Percentiles rank a stretch among this genome's conserved stretches.
phyloP scores from a whole-genome alignment of 306 rosid genomes.

The Castanea mollissima region DNA sequence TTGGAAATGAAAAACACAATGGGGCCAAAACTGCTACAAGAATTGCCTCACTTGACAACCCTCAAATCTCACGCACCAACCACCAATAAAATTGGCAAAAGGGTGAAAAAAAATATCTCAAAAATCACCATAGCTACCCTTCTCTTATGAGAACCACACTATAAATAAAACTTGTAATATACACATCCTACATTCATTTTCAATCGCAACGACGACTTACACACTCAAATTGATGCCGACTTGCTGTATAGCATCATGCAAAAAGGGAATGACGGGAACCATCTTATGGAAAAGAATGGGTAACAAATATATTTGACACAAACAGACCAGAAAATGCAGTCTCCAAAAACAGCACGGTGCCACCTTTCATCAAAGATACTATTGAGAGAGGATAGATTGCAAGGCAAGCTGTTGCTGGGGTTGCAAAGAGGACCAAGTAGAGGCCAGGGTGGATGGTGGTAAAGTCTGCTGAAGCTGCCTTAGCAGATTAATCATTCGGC shows the following conservation, averaged over 20 bases:
- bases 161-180: constrained; percentile 49
- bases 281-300: constrained; percentile 77
- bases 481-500: constrained; percentile 79
- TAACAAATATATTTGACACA: constrained; percentile 50
- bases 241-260: constrained; percentile 51
- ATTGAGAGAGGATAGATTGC: constrained; percentile 83
- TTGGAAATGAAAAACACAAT: constrained; percentile 3
- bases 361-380: constrained; percentile 38
- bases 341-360: constrained; percentile 32
- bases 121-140: constrained; percentile 39
- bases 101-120: constrained; percentile 31
- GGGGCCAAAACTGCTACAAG: constrained; percentile 34
- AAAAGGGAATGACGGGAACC: constrained; percentile 63
- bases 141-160: constrained; percentile 40
- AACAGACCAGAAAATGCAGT: constrained; percentile 28
- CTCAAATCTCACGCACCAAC: constrained; percentile 47
- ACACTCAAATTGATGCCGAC: constrained; percentile 56
- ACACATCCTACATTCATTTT: constrained; percentile 63
- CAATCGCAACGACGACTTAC: constrained; percentile 54
- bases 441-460: constrained; percentile 82
- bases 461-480: constrained; percentile 93
- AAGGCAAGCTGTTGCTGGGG: constrained; percentile 96
- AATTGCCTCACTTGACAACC: constrained; percentile 48
- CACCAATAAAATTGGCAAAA: constrained; percentile 13
- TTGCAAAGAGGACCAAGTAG: constrained; percentile 97